phyloP scores from a whole-genome alignment of 2,329 filamentous ascomycete genomes.

The Davidsoniella neocaledoniae region DNA sequence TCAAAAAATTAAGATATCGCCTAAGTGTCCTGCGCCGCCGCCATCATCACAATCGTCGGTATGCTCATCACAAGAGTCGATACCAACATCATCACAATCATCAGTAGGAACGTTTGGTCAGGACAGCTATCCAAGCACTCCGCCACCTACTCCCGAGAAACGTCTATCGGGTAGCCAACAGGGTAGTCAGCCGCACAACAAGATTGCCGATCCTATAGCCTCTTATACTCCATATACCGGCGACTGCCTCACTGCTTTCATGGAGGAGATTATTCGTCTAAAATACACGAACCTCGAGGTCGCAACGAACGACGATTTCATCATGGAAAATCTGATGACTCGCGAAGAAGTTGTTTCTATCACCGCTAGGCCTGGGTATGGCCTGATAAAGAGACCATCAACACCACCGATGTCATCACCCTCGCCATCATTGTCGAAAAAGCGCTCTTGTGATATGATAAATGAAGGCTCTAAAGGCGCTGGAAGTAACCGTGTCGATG shows the following conservation, averaged over 20 bases:
- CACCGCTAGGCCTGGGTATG: too few relatives aligned
- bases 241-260: conserved; percentile 9
- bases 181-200: too few relatives aligned
- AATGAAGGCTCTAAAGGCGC: too few relatives aligned
- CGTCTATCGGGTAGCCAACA: too few relatives aligned
- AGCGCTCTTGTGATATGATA: too few relatives aligned
- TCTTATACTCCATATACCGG: background rate
- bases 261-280: conserved; percentile 14
- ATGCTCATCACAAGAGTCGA: background rate
- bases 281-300: conserved; percentile 13
- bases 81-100: background rate
- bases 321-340: background rate
- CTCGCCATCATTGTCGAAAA: too few relatives aligned
- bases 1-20: conserved; percentile 15
- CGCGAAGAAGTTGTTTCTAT: conserved; percentile 1
- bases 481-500: too few relatives aligned
- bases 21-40: background rate
- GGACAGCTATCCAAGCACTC: background rate
- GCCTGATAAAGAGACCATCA: too few relatives aligned
- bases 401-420: too few relatives aligned
- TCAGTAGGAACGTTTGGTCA: too few relatives aligned
- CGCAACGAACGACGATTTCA: conserved; percentile 13
- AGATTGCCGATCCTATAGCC: background rate
- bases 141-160: background rate
- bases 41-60: background rate